These are phyloP conservation scores for Sphaerobolus stellatus DNA, from an alignment of 1,284 basidiomycete genomes.

Conservation along the genomic window DNA sequence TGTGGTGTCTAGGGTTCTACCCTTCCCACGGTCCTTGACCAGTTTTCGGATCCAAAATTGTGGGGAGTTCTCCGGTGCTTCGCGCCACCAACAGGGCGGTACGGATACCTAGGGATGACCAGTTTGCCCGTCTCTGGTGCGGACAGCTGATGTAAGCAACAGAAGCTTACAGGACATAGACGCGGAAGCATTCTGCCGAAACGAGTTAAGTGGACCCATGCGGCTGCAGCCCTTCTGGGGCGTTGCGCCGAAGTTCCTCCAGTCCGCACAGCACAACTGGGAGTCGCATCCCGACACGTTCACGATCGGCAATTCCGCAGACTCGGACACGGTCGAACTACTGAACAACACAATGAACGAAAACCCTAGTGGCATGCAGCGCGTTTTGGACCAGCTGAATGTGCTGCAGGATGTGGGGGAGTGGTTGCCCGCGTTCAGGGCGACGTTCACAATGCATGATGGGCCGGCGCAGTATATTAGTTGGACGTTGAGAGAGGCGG, in stretches of 20 bases:
- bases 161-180: too few species aligned
- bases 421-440: conserved; percentile 42
- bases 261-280: conserved; percentile 29
- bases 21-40: too few species aligned
- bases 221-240: conserved; percentile 59
- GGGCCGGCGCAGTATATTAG: conserved; percentile 1
- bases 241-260: conserved; percentile 46
- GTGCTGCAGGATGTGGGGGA: conserved; percentile 35
- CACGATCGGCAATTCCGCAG: conserved; percentile 36
- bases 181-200: too few species aligned
- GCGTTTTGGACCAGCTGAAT: conserved; percentile 30
- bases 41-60: too few species aligned
- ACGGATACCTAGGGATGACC: too few species aligned
- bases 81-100: too few species aligned
- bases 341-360: conserved; percentile 2
- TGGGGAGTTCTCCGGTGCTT: too few species aligned
- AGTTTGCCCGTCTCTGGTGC: too few species aligned
- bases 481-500: not conserved
- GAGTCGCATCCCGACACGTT: conserved; percentile 38
- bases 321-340: conserved; percentile 1
- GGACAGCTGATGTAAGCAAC: too few species aligned
- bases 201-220: too few species aligned
- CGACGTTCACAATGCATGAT: conserved; percentile 47
- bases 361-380: conserved; percentile 13
- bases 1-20: too few species aligned